phyloP scores from a whole-genome alignment of 2,329 filamentous ascomycete species.

The Metarhizium sp. region DNA sequence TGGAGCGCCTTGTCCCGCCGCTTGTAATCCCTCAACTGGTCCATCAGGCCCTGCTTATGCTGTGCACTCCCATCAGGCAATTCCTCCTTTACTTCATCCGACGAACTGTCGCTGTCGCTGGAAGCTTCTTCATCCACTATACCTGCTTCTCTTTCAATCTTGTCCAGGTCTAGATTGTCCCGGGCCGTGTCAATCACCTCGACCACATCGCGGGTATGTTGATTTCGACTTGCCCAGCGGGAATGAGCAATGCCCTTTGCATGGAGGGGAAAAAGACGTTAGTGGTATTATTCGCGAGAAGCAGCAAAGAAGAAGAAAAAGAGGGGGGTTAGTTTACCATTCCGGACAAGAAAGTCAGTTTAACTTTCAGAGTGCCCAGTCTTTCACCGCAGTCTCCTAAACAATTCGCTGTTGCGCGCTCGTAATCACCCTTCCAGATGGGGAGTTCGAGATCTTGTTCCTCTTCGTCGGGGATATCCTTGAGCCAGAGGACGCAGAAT shows the following conservation, averaged over 20 bases:
- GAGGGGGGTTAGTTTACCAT: conserved; percentile 16
- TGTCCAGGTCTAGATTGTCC: conserved; percentile 22
- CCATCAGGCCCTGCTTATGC: conserved; percentile 35
- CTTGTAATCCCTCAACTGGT: conserved; percentile 51
- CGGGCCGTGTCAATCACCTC: conserved; percentile 38
- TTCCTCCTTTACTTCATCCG: conserved; percentile 29
- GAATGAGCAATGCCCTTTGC: conserved; percentile 25
- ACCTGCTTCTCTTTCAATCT: conserved; percentile 24
- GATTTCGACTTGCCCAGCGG: conserved; percentile 23
- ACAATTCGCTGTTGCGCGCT: conserved; percentile 36
- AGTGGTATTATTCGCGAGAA: background rate
- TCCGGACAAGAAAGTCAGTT: conserved; percentile 25
- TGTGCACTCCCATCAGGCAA: conserved; percentile 25
- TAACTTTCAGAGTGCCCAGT: conserved; percentile 34
- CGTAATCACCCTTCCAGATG: conserved; percentile 53
- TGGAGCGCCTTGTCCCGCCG: conserved; percentile 50
- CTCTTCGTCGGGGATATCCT: conserved; percentile 60
- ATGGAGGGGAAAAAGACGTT: background rate
- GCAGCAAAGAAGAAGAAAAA: background rate
- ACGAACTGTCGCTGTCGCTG: conserved; percentile 19
- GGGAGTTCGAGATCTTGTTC: conserved; percentile 46
- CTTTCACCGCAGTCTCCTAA: conserved; percentile 35
- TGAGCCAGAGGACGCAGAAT: conserved; percentile 59
- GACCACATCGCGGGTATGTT: conserved; percentile 25
- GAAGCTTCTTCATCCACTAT: conserved; percentile 23